phyloP scores from a whole-genome alignment of 495 filamentous ascomycete genomes.

The Aspergillus panamensis region DNA sequence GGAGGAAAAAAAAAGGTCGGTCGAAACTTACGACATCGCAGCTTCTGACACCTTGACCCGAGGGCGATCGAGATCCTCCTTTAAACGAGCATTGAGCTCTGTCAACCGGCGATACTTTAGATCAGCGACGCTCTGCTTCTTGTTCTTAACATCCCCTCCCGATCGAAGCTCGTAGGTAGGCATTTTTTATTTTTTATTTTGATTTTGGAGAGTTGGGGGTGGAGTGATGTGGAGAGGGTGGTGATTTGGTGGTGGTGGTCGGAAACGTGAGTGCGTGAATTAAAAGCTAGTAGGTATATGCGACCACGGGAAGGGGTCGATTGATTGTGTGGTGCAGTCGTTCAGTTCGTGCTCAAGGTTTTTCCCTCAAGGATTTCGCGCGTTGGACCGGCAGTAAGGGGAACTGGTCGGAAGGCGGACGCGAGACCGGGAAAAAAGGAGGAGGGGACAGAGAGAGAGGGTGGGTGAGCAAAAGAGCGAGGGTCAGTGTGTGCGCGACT shows the following conservation, averaged over 20 bases:
- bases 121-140: conserved; percentile 99
- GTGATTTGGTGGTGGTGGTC: conserved; percentile 1
- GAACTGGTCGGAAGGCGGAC: conserved; percentile 8
- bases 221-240: background rate
- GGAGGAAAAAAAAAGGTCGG: conserved; percentile 2
- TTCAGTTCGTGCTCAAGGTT: conserved; percentile 1
- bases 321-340: conserved; percentile 5
- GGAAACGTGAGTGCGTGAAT: conserved; percentile 3
- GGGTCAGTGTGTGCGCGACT: conserved; percentile 4
- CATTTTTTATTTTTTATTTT: conserved; percentile 31
- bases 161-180: conserved; percentile 55
- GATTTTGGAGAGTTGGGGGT: conserved; percentile 5
- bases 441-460: conserved; percentile 11
- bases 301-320: conserved; percentile 8
- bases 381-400: conserved; percentile 15
- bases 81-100: conserved; percentile 89
- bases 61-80: conserved; percentile 91
- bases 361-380: conserved; percentile 7
- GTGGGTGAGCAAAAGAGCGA: conserved; percentile 13
- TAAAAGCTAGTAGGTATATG: conserved; percentile 9
- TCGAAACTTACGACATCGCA: conserved; percentile 71
- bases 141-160: conserved; percentile 75
- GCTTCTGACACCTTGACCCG: conserved; percentile 94
- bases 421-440: conserved; percentile 12
- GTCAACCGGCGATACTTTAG: conserved; percentile 93